These are phyloP conservation scores for Chaetomium sp. DNA, from an alignment of 2,329 filamentous ascomycete genomes.

Conservation along the genomic window DNA sequence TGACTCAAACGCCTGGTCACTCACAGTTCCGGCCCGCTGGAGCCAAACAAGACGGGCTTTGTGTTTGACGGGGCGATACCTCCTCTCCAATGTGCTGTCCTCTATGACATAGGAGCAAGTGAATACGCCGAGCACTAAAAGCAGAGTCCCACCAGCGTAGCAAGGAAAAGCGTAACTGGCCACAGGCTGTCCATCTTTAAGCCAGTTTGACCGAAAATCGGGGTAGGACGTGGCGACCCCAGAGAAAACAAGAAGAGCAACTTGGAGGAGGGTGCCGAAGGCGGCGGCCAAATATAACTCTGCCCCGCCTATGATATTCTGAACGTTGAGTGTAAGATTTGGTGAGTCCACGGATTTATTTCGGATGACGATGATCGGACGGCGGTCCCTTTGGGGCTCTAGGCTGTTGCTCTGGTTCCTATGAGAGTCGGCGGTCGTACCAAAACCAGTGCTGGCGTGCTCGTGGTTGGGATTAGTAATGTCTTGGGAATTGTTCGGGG, in stretches of 20 bases:
- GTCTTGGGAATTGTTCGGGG: no score
- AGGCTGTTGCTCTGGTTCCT: no score
- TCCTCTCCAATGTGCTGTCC: neutral
- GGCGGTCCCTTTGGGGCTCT: neutral
- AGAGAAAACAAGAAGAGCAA: neutral
- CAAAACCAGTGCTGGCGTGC: no score
- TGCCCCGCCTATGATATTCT: neutral
- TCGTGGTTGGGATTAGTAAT: no score
- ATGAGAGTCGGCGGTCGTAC: no score
- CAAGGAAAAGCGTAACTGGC: neutral
- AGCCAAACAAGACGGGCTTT: neutral
- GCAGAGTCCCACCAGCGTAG: neutral
- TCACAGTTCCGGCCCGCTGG: neutral
- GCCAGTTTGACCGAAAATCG: neutral
- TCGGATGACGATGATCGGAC: neutral
- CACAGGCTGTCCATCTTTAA: neutral
- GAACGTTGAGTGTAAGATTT: neutral
- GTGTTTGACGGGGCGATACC: neutral
- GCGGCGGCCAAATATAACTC: neutral
- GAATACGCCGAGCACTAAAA: neutral
- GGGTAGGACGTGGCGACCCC: neutral
- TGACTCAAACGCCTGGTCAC: neutral
- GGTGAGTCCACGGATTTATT: no score
- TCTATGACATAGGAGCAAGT: neutral
- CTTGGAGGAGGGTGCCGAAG: neutral